Evolutionary conservation across 495 filamentous ascomycete species (phyloP).

Genomic region (Xylaria bambusicola): DNA sequence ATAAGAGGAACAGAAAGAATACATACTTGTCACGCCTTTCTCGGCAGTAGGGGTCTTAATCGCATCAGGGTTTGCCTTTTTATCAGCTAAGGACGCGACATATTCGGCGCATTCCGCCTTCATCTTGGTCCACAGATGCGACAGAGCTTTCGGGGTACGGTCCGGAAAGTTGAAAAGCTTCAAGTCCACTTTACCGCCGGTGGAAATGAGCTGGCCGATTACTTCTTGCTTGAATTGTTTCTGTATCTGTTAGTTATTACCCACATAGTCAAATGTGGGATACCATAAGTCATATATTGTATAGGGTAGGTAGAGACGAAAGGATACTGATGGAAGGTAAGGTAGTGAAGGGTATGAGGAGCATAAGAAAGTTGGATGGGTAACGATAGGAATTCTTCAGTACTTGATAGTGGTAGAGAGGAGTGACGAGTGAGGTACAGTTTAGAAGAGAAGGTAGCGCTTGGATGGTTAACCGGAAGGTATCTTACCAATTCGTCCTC

Average conservation of each 20-base stretch:
- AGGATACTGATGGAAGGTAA: no score
- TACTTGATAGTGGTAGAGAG: no score
- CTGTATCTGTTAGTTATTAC: conserved; percentile 21
- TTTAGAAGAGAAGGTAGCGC: no score
- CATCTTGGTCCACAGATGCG: conserved; percentile 19
- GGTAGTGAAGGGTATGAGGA: no score
- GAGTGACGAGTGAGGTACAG: no score
- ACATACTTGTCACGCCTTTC: conserved; percentile 7
- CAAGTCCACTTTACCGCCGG: conserved; percentile 16
- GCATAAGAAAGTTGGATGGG: no score
- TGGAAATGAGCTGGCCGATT: conserved; percentile 19
- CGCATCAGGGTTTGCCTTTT: not conserved
- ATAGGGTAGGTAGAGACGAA: no score
- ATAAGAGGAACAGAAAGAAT: not conserved
- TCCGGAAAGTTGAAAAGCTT: conserved; percentile 21
- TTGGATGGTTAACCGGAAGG: no score
- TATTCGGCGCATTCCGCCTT: conserved; percentile 19
- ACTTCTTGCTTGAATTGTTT: conserved; percentile 34
- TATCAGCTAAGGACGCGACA: not conserved
- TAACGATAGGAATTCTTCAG: no score
- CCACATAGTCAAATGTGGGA: no score
- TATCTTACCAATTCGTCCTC: no score
- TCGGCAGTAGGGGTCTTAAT: not conserved
- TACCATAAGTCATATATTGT: no score
- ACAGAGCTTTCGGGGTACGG: conserved; percentile 29